Base-by-base conservation (phyloP, 1,284 basidiomycete species). In the Melanopsichium pennsylvanicum region DNA sequence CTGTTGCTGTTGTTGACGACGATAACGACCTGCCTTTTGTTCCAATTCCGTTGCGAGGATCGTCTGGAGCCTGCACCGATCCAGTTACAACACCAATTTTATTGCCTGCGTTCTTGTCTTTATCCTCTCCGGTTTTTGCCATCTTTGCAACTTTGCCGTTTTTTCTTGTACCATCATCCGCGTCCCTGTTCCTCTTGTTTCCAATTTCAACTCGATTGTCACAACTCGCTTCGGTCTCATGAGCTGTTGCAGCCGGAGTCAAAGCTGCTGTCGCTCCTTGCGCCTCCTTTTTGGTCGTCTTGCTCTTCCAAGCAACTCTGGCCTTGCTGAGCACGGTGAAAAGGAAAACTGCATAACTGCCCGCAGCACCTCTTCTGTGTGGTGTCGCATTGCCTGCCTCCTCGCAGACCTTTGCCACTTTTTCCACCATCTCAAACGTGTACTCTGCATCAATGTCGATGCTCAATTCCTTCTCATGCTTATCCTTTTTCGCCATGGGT, bases 281-380 rank as follows among this genome's bases (percentile, higher is more conserved):
- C n/a, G 19, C 37, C 4, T 49, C 56, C 35, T 48, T 51, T 1
- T 16, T 41, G 9, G 43, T 40, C 43, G 52, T 26, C 39, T 63
- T 63, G 6, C 44, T 40, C 21, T 43, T 56, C 64, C 64, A 68
- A 11, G 58, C 49, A 10, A 34, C 27, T 36, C 36, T 62, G 37
- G 62, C 63, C 49, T 61, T 67, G 3, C 43, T 51, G 44, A 71
- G 29, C 27, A 71, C 69, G 4, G 64, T 64, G 32, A 57, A 51
- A 36, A 71, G 27, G 43, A 68, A 71, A 23, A 60, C 56, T 11
- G 69, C 69, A 48, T 71, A 71, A 22, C 69, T 71, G 0, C 59
- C 59, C n/a, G 69, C 63, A 2, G 69, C 64, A 22, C 58, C 63
- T 19, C 66, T 50, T 10, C 69, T 35, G 21, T 71, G 69, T 29